Conservation (phyloP, 2,329 filamentous ascomycete species). For the Incumbomyces lentus region DNA sequence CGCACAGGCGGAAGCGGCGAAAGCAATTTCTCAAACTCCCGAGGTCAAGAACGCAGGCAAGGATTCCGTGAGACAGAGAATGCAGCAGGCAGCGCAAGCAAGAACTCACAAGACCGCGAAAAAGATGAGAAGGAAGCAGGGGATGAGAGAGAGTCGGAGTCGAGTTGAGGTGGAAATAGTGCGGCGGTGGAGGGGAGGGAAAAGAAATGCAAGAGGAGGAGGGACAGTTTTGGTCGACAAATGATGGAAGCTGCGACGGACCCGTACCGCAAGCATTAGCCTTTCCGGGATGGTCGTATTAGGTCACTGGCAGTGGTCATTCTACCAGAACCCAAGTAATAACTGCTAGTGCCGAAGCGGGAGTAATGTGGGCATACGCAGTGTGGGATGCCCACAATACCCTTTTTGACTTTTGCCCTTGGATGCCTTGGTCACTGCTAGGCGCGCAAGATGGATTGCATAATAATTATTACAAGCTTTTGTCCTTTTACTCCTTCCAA, state of each 20-base stretch:
- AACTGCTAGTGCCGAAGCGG: no score
- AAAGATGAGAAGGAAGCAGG: conserved; percentile 3
- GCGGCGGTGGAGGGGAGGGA: conserved; percentile 5
- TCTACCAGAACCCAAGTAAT: no score
- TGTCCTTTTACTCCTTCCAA: no score
- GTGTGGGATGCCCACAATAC: no score
- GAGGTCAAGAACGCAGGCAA: conserved; percentile 7
- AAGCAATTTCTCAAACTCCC: conserved; percentile 6
- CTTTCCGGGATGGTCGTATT: background rate
- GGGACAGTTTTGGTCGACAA: background rate
- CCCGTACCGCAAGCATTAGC: background rate
- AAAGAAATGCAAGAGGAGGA: background rate
- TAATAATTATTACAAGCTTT: no score
- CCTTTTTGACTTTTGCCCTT: no score
- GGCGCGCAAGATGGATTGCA: no score
- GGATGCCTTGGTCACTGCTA: no score
- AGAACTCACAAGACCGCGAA: conserved; percentile 1
- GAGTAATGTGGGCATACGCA: no score
- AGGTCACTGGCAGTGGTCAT: no score
- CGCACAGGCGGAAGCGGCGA: conserved; percentile 4
- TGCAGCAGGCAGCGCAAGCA: conserved; percentile 5
- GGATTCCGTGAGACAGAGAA: background rate
- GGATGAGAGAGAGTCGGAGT: background rate
- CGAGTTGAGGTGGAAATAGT: background rate
- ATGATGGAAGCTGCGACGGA: background rate